These are phyloP conservation scores for Paratinospora sagittata DNA, from an alignment of 164 flowering plant species.

Conservation along the genomic window DNA sequence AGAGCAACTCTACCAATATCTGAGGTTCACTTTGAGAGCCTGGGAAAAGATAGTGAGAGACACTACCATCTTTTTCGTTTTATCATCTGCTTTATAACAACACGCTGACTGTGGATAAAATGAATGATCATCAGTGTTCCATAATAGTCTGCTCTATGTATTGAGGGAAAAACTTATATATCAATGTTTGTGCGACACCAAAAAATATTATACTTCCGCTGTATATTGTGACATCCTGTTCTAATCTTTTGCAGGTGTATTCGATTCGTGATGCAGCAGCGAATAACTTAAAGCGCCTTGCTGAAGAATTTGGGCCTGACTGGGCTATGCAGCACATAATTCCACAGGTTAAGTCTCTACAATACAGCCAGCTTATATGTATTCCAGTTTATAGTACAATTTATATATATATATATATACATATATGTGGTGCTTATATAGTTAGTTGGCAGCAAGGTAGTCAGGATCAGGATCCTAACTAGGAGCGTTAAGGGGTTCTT, in stretches of 20 bases:
- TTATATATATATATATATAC: too few relatives aligned
- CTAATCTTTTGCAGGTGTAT: conserved; percentile 40
- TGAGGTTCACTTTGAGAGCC: too few relatives aligned
- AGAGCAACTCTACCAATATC: too few relatives aligned
- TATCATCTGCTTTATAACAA: background rate
- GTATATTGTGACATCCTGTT: background rate
- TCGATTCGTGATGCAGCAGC: conserved; percentile 74
- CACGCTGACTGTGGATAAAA: background rate
- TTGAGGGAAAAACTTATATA: background rate
- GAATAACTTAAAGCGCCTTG: conserved; percentile 61
- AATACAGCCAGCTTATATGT: background rate
- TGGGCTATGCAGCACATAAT: conserved; percentile 72
- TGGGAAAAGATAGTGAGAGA: too few relatives aligned
- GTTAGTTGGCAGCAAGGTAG: too few relatives aligned
- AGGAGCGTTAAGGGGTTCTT: too few relatives aligned
- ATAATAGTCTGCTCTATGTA: background rate
- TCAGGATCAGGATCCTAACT: too few relatives aligned
- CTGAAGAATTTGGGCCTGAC: conserved; percentile 70
- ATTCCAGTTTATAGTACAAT: too few relatives aligned
- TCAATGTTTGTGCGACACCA: too few relatives aligned
- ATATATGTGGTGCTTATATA: too few relatives aligned
- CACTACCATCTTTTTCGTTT: background rate
- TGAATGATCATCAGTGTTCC: background rate
- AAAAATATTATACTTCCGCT: background rate
- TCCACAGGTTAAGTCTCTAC: conserved; percentile 40